A percentile compares a stretch with the other conserved stretches of the same genome.
Conservation (phyloP, 1,284 basidiomycete genomes). For the Puccinia coronata region DNA sequence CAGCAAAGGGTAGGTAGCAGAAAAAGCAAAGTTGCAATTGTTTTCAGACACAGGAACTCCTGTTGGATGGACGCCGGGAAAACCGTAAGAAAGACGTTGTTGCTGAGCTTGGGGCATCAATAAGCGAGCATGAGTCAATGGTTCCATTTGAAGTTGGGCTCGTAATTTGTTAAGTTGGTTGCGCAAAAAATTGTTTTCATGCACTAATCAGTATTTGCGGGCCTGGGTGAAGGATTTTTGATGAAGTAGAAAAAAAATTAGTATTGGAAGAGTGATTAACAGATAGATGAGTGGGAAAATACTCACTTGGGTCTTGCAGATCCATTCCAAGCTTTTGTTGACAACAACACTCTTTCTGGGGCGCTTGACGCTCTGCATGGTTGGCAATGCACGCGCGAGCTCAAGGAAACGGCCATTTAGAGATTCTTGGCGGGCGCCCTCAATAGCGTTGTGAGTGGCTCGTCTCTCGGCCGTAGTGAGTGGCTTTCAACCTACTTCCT, state of each 20-base stretch:
- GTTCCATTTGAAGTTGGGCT: constrained; percentile 52
- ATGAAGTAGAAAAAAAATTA: no score
- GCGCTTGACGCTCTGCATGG: constrained; percentile 81
- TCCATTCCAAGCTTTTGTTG: constrained; percentile 66
- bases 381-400: constrained; percentile 81
- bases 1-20: background rate
- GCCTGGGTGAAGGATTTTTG: constrained; percentile 40
- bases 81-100: constrained; percentile 5
- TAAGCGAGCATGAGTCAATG: constrained; percentile 51
- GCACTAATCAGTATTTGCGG: constrained; percentile 52
- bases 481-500: constrained; percentile 33
- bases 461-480: constrained; percentile 85
- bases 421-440: constrained; percentile 84
- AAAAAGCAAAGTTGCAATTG: background rate
- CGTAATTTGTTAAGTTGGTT: constrained; percentile 54
- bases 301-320: constrained; percentile 53
- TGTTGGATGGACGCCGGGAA: background rate
- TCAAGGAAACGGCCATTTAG: constrained; percentile 86
- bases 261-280: no score
- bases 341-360: constrained; percentile 93
- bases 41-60: background rate
- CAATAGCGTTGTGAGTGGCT: constrained; percentile 91
- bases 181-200: constrained; percentile 54
- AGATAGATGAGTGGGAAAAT: no score
- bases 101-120: background rate